Evolutionary conservation across 2,329 filamentous ascomycete species (phyloP).

Genomic region (Lasiodiplodia theobromae): DNA sequence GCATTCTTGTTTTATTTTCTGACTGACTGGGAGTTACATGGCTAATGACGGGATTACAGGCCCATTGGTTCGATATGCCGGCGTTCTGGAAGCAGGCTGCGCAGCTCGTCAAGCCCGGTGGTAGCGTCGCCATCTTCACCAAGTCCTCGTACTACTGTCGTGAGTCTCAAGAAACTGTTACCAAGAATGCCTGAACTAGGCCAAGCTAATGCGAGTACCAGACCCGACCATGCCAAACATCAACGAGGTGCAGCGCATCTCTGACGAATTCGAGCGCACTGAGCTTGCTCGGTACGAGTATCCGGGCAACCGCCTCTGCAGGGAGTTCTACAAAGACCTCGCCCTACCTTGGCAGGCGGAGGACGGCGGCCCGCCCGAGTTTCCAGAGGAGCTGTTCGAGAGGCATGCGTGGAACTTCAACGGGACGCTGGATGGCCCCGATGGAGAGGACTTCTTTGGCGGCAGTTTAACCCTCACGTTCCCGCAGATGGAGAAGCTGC

Average conservation of each 20-base stretch:
- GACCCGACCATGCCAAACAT: slow-evolving; percentile 50
- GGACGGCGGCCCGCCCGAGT: slow-evolving; percentile 41
- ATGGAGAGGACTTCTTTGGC: slow-evolving; percentile 40
- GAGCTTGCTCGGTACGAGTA: slow-evolving; percentile 49
- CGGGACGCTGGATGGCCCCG: slow-evolving; percentile 35
- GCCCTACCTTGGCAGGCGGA: slow-evolving; percentile 58
- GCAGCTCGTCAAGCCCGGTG: slow-evolving; percentile 58
- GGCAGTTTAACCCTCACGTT: slow-evolving; percentile 37
- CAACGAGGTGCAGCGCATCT: slow-evolving; percentile 50
- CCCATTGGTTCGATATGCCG: slow-evolving; percentile 66
- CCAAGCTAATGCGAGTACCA: not conserved
- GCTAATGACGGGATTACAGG: not conserved
- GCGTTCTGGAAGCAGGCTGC: slow-evolving; percentile 59
- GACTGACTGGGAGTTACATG: not conserved
- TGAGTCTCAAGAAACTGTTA: not conserved
- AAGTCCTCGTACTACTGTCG: slow-evolving; percentile 28
- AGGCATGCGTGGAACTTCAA: slow-evolving; percentile 54
- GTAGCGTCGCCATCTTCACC: slow-evolving; percentile 62
- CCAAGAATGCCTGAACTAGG: no score
- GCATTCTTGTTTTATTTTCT: not conserved
- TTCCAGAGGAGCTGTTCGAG: slow-evolving; percentile 50
- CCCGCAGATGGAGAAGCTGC: slow-evolving; percentile 46
- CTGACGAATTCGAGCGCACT: slow-evolving; percentile 49
- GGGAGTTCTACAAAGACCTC: slow-evolving; percentile 52
- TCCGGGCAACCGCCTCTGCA: slow-evolving; percentile 53